phyloP scores from a whole-genome alignment of 306 rosid genomes.

The Quercus berberidifolia region DNA sequence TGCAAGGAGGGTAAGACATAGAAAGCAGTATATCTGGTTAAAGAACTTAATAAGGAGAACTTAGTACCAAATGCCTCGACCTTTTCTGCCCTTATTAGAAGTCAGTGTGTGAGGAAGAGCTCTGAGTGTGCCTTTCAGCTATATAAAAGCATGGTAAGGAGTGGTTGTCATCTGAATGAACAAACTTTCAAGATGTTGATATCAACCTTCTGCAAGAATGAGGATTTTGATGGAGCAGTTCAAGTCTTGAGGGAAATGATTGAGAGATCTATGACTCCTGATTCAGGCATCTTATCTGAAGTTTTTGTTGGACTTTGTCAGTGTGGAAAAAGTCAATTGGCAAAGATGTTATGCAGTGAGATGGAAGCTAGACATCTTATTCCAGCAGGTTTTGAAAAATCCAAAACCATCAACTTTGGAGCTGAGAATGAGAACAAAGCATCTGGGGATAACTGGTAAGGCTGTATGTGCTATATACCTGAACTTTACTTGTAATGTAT shows the following conservation, averaged over 20 bases:
- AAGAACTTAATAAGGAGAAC: slow-evolving; percentile 58
- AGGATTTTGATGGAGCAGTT: slow-evolving; percentile 76
- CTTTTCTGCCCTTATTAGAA: slow-evolving; percentile 65
- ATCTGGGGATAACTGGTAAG: neutral
- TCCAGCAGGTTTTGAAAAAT: slow-evolving; percentile 44
- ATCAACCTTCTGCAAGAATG: slow-evolving; percentile 50
- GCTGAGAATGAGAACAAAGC: slow-evolving; percentile 11
- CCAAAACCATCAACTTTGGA: slow-evolving; percentile 4
- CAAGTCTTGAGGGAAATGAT: slow-evolving; percentile 66
- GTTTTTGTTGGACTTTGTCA: slow-evolving; percentile 47
- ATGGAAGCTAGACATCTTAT: slow-evolving; percentile 38
- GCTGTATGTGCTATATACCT: neutral
- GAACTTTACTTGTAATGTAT: neutral
- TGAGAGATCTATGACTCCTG: slow-evolving; percentile 46
- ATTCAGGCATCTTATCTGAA: slow-evolving; percentile 44
- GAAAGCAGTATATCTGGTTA: slow-evolving; percentile 71
- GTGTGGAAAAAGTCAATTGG: slow-evolving; percentile 42
- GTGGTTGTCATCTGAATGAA: slow-evolving; percentile 54
- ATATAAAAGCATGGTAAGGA: slow-evolving; percentile 72
- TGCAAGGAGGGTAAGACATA: slow-evolving; percentile 83
- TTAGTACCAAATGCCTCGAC: slow-evolving; percentile 70
- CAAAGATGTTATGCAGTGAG: slow-evolving; percentile 35
- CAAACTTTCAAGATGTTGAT: slow-evolving; percentile 49
- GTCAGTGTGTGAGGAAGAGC: slow-evolving; percentile 61
- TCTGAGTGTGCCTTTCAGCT: slow-evolving; percentile 62